phyloP scores from a whole-genome alignment of 768 basidiomycete genomes.

The Pholiota molesta region DNA sequence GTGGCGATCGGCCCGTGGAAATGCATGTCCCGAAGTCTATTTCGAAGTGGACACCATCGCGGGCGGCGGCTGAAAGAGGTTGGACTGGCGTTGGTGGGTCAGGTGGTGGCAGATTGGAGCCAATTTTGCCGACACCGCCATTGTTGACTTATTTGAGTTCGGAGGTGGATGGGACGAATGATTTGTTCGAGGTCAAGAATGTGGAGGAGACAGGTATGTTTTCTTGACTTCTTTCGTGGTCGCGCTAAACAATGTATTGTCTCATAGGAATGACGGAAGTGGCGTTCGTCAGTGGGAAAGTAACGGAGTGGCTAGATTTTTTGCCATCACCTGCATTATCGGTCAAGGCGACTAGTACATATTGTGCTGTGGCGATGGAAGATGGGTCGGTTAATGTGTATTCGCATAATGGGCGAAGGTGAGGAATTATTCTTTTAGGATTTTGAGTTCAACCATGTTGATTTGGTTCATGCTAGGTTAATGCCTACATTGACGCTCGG shows the following conservation, averaged over 20 bases:
- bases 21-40: slow-evolving; percentile 59
- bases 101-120: slow-evolving; percentile 24
- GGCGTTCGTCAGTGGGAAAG: slow-evolving; percentile 60
- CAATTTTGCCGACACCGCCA: slow-evolving; percentile 56
- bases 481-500: slow-evolving; percentile 80
- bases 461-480: slow-evolving; percentile 47
- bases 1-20: slow-evolving; percentile 63
- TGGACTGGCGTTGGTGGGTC: slow-evolving; percentile 17
- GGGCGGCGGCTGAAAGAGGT: slow-evolving; percentile 16
- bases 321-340: slow-evolving; percentile 72
- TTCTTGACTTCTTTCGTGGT: slow-evolving; percentile 5
- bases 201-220: slow-evolving; percentile 62
- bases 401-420: slow-evolving; percentile 84
- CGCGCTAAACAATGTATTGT: not conserved
- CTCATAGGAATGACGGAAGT: slow-evolving; percentile 67
- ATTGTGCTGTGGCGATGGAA: slow-evolving; percentile 77
- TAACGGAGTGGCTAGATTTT: slow-evolving; percentile 90
- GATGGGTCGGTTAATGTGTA: slow-evolving; percentile 87
- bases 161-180: slow-evolving; percentile 66
- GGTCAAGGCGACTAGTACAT: slow-evolving; percentile 62
- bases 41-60: slow-evolving; percentile 23
- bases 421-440: slow-evolving; percentile 21
- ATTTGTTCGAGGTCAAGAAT: slow-evolving; percentile 80
- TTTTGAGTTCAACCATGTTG: slow-evolving; percentile 3
- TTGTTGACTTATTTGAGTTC: slow-evolving; percentile 62